These are phyloP conservation scores for Aegilops sharonensis DNA, from an alignment of 176 grass and related monocot genomes.

Conservation along the genomic window DNA sequence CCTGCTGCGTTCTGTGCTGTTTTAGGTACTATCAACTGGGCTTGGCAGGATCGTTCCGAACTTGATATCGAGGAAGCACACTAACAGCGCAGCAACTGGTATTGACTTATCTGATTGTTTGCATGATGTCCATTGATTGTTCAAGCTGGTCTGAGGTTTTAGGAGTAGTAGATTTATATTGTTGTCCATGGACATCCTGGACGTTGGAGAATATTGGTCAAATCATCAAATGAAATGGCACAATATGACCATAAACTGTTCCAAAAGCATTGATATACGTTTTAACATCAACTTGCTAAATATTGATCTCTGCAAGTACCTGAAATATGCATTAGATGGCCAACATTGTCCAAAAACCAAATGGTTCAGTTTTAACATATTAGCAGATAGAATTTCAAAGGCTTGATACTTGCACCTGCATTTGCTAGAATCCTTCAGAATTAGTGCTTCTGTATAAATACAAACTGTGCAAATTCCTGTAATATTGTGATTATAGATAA, in stretches of 20 bases:
- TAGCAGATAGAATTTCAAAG: not conserved
- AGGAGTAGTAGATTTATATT: not conserved
- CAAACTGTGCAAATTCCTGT: not conserved
- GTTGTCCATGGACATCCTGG: not conserved
- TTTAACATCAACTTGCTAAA: not conserved
- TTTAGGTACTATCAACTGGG: constrained; percentile 79
- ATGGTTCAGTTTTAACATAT: not conserved
- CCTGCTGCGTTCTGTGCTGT: not conserved
- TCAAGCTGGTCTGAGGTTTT: not conserved
- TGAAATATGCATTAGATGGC: not conserved
- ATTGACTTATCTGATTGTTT: not conserved
- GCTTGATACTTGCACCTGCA: not conserved
- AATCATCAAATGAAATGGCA: not conserved
- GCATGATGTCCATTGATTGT: not conserved
- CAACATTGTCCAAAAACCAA: not conserved
- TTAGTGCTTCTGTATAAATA: not conserved
- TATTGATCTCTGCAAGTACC: not conserved
- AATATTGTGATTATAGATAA: not conserved
- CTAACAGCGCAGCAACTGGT: constrained; percentile 95
- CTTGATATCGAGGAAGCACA: constrained; percentile 98
- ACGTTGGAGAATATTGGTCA: not conserved
- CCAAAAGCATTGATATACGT: not conserved
- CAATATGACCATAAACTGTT: not conserved
- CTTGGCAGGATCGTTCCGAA: constrained; percentile 90
- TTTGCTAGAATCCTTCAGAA: not conserved